Conservation (phyloP, 257 asterid genomes). For the Solanum rostratum region DNA sequence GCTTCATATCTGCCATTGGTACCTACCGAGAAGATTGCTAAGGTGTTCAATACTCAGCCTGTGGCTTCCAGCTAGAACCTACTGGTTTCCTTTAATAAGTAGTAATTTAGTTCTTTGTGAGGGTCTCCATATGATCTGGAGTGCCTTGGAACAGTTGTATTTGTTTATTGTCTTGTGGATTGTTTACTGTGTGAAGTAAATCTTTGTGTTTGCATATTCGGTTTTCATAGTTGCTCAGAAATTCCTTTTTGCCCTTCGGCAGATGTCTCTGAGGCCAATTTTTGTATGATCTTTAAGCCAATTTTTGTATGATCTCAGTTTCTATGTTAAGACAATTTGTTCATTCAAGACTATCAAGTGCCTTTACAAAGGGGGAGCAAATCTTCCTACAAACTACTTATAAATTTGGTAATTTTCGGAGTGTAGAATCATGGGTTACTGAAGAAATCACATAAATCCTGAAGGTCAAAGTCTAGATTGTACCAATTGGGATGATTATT, state of each 20-base stretch:
- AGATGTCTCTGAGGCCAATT: neutral
- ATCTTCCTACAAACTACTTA: neutral
- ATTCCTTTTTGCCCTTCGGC: neutral
- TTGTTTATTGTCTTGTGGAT: neutral
- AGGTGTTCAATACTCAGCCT: constrained; percentile 26
- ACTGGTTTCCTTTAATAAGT: neutral
- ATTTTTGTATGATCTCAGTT: neutral
- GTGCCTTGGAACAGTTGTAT: neutral
- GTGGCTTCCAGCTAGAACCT: neutral
- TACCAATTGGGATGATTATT: neutral
- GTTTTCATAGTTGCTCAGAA: neutral
- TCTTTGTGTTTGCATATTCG: neutral
- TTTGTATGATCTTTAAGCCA: neutral
- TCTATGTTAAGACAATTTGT: neutral
- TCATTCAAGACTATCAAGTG: neutral
- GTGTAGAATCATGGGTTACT: neutral
- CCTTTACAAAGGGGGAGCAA: neutral
- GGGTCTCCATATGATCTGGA: neutral
- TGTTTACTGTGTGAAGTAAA: neutral
- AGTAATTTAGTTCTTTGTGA: neutral
- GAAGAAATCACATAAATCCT: too few relatives aligned
- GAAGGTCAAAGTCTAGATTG: neutral
- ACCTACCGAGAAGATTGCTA: constrained; percentile 64
- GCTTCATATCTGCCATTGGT: constrained; percentile 70
- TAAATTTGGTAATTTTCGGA: neutral